Conservation (phyloP, 2,329 filamentous ascomycete species). For the Penicillium psychrosexuale region DNA sequence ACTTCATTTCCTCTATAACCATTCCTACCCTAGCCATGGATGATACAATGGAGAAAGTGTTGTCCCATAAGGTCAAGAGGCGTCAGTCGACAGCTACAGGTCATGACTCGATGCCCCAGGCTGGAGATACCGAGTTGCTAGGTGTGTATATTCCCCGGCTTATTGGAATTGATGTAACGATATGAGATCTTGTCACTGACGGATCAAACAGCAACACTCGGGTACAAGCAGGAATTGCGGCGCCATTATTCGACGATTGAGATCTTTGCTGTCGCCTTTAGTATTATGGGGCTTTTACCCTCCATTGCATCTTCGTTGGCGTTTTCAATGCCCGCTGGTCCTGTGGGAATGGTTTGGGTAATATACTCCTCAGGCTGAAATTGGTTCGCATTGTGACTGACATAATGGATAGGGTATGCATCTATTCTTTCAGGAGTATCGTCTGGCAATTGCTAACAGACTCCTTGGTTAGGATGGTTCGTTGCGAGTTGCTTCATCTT, state of each 20-base stretch:
- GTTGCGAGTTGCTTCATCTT: slow-evolving; percentile 58
- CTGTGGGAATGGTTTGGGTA: slow-evolving; percentile 61
- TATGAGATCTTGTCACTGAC: not conserved
- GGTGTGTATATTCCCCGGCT: not conserved
- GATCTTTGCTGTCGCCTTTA: slow-evolving; percentile 59
- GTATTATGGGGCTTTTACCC: slow-evolving; percentile 60
- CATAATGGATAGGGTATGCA: slow-evolving; percentile 11
- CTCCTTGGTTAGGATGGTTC: slow-evolving; percentile 46
- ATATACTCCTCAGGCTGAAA: not conserved
- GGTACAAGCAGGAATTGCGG: slow-evolving; percentile 60
- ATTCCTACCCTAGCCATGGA: not conserved
- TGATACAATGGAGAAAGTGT: not conserved
- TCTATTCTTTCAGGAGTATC: not conserved
- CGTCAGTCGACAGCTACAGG: not conserved
- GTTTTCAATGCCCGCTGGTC: slow-evolving; percentile 59
- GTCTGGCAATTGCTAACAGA: not conserved
- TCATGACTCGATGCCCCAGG: slow-evolving; percentile 6
- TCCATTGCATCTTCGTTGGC: slow-evolving; percentile 59
- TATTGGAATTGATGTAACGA: not conserved
- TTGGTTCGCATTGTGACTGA: not conserved
- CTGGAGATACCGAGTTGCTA: slow-evolving; percentile 24
- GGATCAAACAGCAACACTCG: slow-evolving; percentile 32
- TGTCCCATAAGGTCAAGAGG: slow-evolving; percentile 1
- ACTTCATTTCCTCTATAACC: not conserved
- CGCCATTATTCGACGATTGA: slow-evolving; percentile 61